A percentile compares a stretch with the other conserved stretches of the same genome.
Conservation (phyloP, 257 asterid species). For the Ophiorrhiza pumila region DNA sequence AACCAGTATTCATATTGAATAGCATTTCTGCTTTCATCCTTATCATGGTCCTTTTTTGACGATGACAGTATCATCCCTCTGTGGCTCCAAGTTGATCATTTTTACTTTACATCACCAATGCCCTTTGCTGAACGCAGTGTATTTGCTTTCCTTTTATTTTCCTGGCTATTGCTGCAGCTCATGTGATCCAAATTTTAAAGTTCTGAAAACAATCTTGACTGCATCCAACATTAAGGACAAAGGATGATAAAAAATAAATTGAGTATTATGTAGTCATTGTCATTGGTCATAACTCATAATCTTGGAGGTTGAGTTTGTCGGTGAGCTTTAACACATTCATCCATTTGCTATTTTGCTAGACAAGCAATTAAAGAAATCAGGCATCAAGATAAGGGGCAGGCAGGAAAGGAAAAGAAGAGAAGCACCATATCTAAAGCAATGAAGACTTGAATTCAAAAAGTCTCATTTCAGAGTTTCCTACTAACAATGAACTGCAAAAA, state of each 20-base stretch:
- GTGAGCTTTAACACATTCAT: background rate
- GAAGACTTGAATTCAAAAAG: slow-evolving; percentile 12
- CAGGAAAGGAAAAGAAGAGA: background rate
- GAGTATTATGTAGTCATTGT: background rate
- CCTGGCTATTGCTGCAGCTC: background rate
- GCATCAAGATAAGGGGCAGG: background rate
- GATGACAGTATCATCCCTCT: background rate
- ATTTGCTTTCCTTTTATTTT: background rate
- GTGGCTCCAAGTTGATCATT: too few relatives aligned
- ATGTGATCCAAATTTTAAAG: background rate
- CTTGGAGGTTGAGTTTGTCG: background rate
- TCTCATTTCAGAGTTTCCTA: slow-evolving; percentile 29
- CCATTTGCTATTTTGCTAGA: background rate
- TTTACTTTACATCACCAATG: background rate
- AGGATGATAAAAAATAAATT: background rate
- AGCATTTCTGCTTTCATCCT: background rate
- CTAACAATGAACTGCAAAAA: slow-evolving; percentile 43
- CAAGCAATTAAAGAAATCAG: background rate
- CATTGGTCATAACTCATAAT: background rate
- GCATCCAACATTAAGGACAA: background rate
- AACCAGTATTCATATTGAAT: too few relatives aligned
- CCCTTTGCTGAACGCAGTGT: background rate
- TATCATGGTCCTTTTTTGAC: background rate
- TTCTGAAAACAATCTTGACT: background rate
- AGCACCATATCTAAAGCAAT: background rate